Evolutionary conservation across 257 asterid species (phyloP).

Genomic region (Voacanga thouarsii): DNA sequence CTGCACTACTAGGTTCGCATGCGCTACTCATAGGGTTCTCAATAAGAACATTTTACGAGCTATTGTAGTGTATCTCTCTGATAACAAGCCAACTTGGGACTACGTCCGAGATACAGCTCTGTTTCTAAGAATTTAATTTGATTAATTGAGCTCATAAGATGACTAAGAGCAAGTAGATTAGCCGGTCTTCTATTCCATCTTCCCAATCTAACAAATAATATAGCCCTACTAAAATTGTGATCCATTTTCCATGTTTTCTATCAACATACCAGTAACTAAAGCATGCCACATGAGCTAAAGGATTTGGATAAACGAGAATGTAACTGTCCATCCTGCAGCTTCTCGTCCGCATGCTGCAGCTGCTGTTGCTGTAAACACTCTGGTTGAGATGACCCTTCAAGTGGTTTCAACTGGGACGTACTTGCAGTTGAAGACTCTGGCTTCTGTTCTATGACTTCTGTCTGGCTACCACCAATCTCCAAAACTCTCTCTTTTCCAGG

Average conservation of each 20-base stretch:
- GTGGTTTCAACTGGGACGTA: neutral
- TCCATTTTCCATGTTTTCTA: neutral
- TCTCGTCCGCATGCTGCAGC: neutral
- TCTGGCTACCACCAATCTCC: neutral
- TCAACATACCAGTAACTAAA: neutral
- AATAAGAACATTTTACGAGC: neutral
- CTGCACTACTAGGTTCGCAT: neutral
- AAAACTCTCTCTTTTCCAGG: neutral
- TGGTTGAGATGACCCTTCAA: constrained; percentile 7
- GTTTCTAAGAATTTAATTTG: neutral
- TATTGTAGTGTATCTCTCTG: neutral
- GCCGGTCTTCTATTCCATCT: neutral
- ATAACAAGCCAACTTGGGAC: neutral
- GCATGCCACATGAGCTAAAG: neutral
- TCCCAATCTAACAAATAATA: neutral
- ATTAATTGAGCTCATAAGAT: neutral
- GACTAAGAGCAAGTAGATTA: neutral
- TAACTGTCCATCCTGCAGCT: neutral
- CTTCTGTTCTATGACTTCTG: neutral
- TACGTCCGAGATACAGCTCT: neutral
- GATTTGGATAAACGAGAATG: neutral
- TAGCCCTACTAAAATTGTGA: neutral
- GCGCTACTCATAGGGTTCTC: neutral
- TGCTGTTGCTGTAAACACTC: neutral
- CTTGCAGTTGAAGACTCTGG: neutral